Percentiles rank a stretch among this genome's conserved stretches.
Evolutionary conservation across 345 rosid species (phyloP).

Genomic region (Trapa incisa): DNA sequence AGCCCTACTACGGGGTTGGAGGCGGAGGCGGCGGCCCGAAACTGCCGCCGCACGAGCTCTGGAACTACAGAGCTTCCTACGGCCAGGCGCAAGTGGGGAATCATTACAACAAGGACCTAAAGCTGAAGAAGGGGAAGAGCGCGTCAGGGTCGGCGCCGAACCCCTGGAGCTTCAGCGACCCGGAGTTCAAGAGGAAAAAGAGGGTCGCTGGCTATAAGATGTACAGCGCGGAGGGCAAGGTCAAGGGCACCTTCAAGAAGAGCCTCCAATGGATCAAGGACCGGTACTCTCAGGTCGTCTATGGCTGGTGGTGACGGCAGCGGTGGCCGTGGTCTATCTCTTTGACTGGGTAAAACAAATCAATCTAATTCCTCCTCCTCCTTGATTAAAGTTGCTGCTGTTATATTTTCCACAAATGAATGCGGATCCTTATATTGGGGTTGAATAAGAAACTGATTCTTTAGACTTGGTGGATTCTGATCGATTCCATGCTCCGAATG

Average conservation of each 20-base stretch:
- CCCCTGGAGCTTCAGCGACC: conserved; percentile 55
- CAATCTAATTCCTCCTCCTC: background rate
- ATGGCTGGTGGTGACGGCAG: conserved; percentile 69
- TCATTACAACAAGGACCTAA: conserved; percentile 19
- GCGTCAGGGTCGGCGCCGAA: conserved; percentile 28
- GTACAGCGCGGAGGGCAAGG: conserved; percentile 84
- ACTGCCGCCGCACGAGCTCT: conserved; percentile 6
- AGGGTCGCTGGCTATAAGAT: conserved; percentile 88
- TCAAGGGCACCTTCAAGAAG: conserved; percentile 71
- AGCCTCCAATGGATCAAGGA: conserved; percentile 87
- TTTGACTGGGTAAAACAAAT: too few relatives aligned
- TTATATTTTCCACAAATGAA: too few relatives aligned
- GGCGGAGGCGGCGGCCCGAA: background rate
- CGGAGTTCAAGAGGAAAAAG: conserved; percentile 81
- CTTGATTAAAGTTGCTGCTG: background rate
- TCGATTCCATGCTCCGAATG: background rate
- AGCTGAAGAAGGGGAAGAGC: conserved; percentile 45
- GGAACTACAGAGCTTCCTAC: conserved; percentile 12
- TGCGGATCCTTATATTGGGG: background rate
- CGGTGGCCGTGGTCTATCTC: conserved; percentile 24
- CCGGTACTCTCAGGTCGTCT: conserved; percentile 51
- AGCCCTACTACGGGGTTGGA: conserved; percentile 12
- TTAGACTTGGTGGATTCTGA: background rate
- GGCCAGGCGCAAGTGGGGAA: conserved; percentile 6
- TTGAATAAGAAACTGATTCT: background rate